Evolutionary conservation across 306 rosid species (phyloP), one percentile per base, ranked within the genome.

Genomic region (Trifolium subterraneum): DNA sequence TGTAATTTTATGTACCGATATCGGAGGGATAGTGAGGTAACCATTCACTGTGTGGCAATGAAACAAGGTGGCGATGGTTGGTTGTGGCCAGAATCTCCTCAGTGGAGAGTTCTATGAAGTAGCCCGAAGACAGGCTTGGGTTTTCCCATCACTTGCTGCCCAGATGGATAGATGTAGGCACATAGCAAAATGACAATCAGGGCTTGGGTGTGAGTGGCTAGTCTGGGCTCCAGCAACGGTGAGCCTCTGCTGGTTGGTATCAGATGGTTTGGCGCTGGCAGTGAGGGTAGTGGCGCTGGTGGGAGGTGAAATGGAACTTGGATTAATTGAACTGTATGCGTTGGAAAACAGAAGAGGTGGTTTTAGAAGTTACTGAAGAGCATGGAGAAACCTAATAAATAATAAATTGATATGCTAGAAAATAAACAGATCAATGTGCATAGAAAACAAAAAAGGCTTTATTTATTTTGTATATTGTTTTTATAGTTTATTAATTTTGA

Each of bases 371-470:
- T 36, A 64, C 19, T 14, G 51, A 63, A 11, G 51, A 63, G 39
- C 44, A 52, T 12, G 18, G 71, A 31, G 63, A 48, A 48, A 10
- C 39, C 52, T 64, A 63, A 35, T 36, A 22, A 61, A 12, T 64
- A 63, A 35, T 36, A 22, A 61, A 12, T 45, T 63, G 54, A 48
- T 50, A 45, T 62, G 63, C 51, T 64, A 47, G 70, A 33, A 47
- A 31, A 36, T 15, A n/a, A 64, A 41, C 54, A 74, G 29, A 63
- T 35, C 25, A 47, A 45, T 15, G n/a, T 25, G 54, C 54, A 41
- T 42, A 19, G 12, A 65, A 39, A 66, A 7, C 3, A 56, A 23
- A 56, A 4, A 2, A 12, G 22, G 16, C 5, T 14, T 44, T 3
- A 22, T 75, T 47, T 51, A 1, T 74, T 64, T 64, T 64, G 27